Evolutionary conservation across 2,329 filamentous ascomycete genomes (phyloP).

Genomic region (Fonsecaea multimorphosa): DNA sequence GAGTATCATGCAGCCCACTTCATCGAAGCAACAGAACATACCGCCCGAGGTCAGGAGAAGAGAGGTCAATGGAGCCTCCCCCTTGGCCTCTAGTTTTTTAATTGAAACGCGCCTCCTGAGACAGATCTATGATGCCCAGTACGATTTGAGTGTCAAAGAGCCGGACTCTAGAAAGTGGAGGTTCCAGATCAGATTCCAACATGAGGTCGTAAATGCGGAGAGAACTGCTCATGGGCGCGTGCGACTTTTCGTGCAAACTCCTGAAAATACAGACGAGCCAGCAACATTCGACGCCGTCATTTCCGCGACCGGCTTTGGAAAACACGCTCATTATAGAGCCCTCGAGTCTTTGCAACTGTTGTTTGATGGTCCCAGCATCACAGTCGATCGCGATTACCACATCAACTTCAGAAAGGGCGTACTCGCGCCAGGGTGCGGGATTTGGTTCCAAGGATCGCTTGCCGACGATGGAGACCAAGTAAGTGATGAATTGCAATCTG

Average conservation of each 20-base stretch:
- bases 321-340: slow-evolving; percentile 21
- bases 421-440: slow-evolving; percentile 17
- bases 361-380: slow-evolving; percentile 22
- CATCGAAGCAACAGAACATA: slow-evolving; percentile 11
- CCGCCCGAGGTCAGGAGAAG: slow-evolving; percentile 27
- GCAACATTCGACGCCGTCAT: slow-evolving; percentile 35
- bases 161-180: slow-evolving; percentile 29
- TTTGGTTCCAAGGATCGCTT: slow-evolving; percentile 33
- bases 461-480: slow-evolving; percentile 25
- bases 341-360: slow-evolving; percentile 22
- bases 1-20: slow-evolving; percentile 11
- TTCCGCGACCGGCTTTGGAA: slow-evolving; percentile 32
- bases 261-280: neutral
- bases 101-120: slow-evolving; percentile 16
- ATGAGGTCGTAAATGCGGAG: slow-evolving; percentile 12
- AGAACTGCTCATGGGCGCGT: slow-evolving; percentile 13
- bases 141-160: slow-evolving; percentile 33
- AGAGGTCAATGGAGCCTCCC: slow-evolving; percentile 4
- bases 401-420: slow-evolving; percentile 28
- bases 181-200: slow-evolving; percentile 32
- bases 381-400: slow-evolving; percentile 30
- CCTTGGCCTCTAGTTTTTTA: neutral
- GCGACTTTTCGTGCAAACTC: slow-evolving; percentile 11
- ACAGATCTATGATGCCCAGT: slow-evolving; percentile 34
- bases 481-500: slow-evolving; percentile 11